Evolutionary conservation across 306 rosid species (phyloP), one percentile per base, ranked within the genome.

Genomic region (Neltuma alba): DNA sequence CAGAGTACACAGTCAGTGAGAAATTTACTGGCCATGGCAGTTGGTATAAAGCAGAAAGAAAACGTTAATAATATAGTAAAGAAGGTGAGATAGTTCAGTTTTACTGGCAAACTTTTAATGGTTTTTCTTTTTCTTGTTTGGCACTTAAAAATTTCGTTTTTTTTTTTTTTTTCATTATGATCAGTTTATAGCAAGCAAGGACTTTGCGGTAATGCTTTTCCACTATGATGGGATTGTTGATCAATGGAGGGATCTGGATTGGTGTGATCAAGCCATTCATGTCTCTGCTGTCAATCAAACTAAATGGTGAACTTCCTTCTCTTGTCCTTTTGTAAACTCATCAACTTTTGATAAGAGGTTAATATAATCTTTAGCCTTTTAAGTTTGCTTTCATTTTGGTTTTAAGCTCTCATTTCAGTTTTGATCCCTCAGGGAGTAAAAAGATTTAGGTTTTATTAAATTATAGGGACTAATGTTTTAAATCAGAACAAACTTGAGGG

Each of bases 21-120:
- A 36, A 66, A 55, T 70, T 80, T 74, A 55, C 36, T 74, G 40
- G 84, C 76, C 44, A 80, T 80, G 73, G 84, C 84, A 52, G 80
- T 70, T 64, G 84, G 84, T 21, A 80, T 80, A 14, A 80, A 66
- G 76, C 80, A 80, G 70, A 80, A 80, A 23, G 75, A 74, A 74
- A 66, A 73, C 68, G 84, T 80, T 27, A 54, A 80, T 23, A 74
- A 66, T 21, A 66, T 80, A 30, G 84, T 80, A 1, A 30, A 74
- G 37, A 74, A 74, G 80, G 84, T 80, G 16, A 80, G 40, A 16
- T 61, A 7, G 42, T n/a, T 37, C 31, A 70, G 7, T 3, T 28
- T n/a, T n/a, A n/a, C n/a, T 34, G 38, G 6, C 44, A 21, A 28
- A 38, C 68, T 21, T 20, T 28, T 60, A 3, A 28, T 27, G 31